These are phyloP conservation scores for Rhododendron mucronatum DNA, from an alignment of 148 eudicot species.

Conservation along the genomic window DNA sequence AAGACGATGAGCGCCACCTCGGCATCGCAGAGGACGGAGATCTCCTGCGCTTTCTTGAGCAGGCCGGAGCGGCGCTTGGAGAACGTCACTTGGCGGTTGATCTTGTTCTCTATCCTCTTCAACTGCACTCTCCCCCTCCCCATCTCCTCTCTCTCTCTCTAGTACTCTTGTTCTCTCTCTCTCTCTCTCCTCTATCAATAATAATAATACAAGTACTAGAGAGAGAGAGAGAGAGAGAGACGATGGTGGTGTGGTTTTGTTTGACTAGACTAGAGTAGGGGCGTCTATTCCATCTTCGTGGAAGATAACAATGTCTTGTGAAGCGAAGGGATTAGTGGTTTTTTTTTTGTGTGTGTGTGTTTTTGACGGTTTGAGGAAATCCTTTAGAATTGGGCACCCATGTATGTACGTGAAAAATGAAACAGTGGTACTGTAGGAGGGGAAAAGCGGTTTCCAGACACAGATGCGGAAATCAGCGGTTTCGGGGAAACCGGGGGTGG, in stretches of 20 bases:
- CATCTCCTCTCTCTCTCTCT: not conserved
- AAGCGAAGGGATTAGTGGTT: not conserved
- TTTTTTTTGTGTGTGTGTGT: not conserved
- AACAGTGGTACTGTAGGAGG: not conserved
- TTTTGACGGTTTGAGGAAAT: not conserved
- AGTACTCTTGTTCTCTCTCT: conserved; percentile 5
- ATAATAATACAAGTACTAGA: not conserved
- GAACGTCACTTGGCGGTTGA: conserved; percentile 20
- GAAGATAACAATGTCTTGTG: not conserved
- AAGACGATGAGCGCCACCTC: conserved; percentile 22
- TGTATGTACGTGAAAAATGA: not conserved
- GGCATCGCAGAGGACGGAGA: conserved; percentile 20
- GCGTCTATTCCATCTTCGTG: not conserved
- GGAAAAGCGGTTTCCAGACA: not conserved
- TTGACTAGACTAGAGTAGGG: no score
- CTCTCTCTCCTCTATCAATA: not conserved
- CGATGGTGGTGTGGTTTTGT: no score
- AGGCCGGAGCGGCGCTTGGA: conserved; percentile 15
- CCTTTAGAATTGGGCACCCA: not conserved
- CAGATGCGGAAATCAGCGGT: conserved; percentile 14
- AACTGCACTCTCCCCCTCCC: conserved; percentile 23
- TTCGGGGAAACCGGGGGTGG: conserved; percentile 30
- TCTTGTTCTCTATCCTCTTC: conserved; percentile 25
- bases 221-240: not conserved
- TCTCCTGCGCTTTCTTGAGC: conserved; percentile 18